These are phyloP conservation scores for Penicillium olsonii DNA, from an alignment of 2,329 filamentous ascomycete genomes.

Conservation along the genomic window DNA sequence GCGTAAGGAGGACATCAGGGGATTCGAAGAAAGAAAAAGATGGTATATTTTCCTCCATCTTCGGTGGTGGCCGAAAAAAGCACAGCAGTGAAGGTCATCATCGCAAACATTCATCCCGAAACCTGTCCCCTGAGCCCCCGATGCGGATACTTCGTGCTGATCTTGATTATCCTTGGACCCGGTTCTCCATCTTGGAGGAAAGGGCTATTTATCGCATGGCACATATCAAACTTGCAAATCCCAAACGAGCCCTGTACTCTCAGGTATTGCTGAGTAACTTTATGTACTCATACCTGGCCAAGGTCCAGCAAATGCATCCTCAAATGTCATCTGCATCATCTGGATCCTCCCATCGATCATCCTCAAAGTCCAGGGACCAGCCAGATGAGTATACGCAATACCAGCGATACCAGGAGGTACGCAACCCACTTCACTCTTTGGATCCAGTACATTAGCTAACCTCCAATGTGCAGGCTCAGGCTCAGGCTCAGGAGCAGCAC, in stretches of 20 bases:
- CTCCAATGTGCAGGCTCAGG: constrained; percentile 16
- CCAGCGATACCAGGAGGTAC: constrained; percentile 50
- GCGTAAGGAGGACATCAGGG: constrained; percentile 66
- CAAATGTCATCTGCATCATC: constrained; percentile 89
- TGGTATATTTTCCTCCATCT: constrained; percentile 89
- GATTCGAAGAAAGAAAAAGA: constrained; percentile 86
- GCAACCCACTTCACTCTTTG: constrained; percentile 10
- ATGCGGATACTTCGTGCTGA: constrained; percentile 76
- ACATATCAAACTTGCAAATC: constrained; percentile 98
- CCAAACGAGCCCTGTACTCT: constrained; percentile 84
- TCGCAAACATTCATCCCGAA: constrained; percentile 73
- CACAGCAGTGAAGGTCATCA: constrained; percentile 70
- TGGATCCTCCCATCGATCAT: constrained; percentile 67
- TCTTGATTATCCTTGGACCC: constrained; percentile 92
- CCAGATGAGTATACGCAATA: constrained; percentile 48
- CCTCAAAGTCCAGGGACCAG: constrained; percentile 41
- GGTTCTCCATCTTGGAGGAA: constrained; percentile 93
- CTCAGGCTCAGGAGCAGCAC: constrained; percentile 29
- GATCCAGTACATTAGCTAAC: constrained; percentile 8
- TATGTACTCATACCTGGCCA: constrained; percentile 98
- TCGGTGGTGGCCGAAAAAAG: constrained; percentile 87
- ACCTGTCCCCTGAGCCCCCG: constrained; percentile 78
- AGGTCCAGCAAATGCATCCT: constrained; percentile 98
- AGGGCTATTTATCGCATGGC: constrained; percentile 98
- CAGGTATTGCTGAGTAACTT: constrained; percentile 98